These are phyloP conservation scores for Alternaria burnsii DNA, from an alignment of 2,329 filamentous ascomycete genomes.

Conservation along the genomic window DNA sequence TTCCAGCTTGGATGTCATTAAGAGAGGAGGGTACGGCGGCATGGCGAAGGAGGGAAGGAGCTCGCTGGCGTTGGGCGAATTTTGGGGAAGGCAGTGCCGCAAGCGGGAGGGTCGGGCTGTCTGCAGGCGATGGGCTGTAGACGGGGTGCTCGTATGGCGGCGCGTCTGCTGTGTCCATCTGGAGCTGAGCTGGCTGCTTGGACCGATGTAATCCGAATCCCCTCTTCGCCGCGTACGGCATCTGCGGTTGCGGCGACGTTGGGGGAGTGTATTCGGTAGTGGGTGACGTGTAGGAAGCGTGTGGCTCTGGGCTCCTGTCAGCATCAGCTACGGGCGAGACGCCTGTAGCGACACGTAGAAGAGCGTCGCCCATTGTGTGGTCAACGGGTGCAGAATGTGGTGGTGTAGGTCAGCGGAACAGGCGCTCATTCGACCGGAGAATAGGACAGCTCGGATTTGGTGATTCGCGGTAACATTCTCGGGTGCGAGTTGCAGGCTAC, in stretches of 20 bases:
- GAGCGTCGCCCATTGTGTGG: conserved; percentile 42
- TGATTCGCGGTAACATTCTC: conserved; percentile 40
- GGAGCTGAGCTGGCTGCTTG: conserved; percentile 38
- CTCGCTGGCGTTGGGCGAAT: conserved; percentile 52
- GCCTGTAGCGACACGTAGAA: conserved; percentile 27
- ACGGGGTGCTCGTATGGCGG: conserved; percentile 39
- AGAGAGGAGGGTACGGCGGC: conserved; percentile 41
- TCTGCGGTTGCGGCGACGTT: conserved; percentile 40
- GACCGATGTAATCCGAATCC: conserved; percentile 35
- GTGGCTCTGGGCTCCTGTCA: conserved; percentile 21
- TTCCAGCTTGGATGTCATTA: conserved; percentile 30
- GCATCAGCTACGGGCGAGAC: conserved; percentile 18
- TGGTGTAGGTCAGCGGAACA: conserved; percentile 14
- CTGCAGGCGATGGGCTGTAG: conserved; percentile 41
- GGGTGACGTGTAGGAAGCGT: conserved; percentile 35
- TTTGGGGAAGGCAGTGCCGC: conserved; percentile 50
- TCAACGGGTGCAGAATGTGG: conserved; percentile 15
- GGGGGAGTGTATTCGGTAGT: conserved; percentile 46
- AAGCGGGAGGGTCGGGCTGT: conserved; percentile 35
- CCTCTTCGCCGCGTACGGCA: conserved; percentile 26
- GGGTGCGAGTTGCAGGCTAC: conserved; percentile 14
- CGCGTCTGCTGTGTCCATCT: conserved; percentile 37
- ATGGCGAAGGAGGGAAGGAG: conserved; percentile 52
- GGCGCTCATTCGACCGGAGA: conserved; percentile 43
- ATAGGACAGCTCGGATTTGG: conserved; percentile 27